phyloP scores from a whole-genome alignment of 1,284 basidiomycete genomes.

The Mycena sp. region DNA sequence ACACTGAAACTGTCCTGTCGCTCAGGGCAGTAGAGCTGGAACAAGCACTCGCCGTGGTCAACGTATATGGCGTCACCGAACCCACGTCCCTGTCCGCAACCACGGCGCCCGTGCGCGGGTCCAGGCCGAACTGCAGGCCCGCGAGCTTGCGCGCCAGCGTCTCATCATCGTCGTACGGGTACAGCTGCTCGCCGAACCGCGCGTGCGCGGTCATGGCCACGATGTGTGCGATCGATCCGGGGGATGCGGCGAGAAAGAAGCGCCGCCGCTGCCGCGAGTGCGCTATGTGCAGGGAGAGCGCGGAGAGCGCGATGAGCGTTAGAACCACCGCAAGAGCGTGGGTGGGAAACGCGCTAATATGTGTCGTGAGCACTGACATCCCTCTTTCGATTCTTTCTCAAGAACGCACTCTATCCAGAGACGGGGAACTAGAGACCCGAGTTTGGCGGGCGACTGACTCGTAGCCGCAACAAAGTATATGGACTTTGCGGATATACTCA shows the following conservation, averaged over 20 bases:
- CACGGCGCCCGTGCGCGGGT: constrained; percentile 67
- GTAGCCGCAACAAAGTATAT: constrained; percentile 61
- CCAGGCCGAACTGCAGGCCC: constrained; percentile 62
- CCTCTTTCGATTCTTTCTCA: neutral
- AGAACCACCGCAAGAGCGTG: constrained; percentile 58
- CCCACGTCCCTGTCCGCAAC: constrained; percentile 50
- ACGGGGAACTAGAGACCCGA: constrained; percentile 53
- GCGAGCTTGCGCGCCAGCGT: constrained; percentile 57
- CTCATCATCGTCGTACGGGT: constrained; percentile 62
- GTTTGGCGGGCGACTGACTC: constrained; percentile 43
- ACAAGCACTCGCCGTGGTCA: neutral
- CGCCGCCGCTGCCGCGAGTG: constrained; percentile 56
- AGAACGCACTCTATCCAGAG: constrained; percentile 63
- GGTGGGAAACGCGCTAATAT: constrained; percentile 56
- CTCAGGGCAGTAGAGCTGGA: neutral
- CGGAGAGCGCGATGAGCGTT: constrained; percentile 56
- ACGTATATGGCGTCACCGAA: neutral
- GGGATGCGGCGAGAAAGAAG: constrained; percentile 61
- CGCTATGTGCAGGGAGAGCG: constrained; percentile 55
- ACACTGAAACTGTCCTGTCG: neutral
- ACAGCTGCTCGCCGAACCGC: constrained; percentile 66
- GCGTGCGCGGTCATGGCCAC: constrained; percentile 66
- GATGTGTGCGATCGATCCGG: constrained; percentile 66
- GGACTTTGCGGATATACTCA: constrained; percentile 61
- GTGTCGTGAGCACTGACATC: neutral